Conservation (phyloP, 2,329 filamentous ascomycete species). For the Claviceps humidiphila region DNA sequence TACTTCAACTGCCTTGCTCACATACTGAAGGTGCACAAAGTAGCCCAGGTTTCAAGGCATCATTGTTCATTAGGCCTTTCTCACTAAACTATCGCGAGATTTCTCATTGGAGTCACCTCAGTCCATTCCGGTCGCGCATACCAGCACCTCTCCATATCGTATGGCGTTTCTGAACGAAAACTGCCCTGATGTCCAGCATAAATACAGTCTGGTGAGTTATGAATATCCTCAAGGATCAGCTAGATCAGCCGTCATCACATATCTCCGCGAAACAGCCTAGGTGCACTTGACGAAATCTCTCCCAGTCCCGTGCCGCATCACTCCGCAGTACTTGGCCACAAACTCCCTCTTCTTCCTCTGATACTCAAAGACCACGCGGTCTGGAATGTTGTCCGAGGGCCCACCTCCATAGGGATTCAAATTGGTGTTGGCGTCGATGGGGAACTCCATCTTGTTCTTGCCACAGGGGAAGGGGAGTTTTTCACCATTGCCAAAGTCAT, state of each 20-base stretch:
- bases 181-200: background rate
- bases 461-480: background rate
- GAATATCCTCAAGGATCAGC: no score
- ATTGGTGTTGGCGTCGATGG: background rate
- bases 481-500: background rate
- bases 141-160: no score
- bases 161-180: background rate
- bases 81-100: no score
- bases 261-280: background rate
- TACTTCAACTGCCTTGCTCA: background rate
- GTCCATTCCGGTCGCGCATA: no score
- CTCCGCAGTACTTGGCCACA: background rate
- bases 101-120: no score
- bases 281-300: slow-evolving; percentile 5
- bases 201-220: background rate
- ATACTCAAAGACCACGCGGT: slow-evolving; percentile 1
- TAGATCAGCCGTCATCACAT: background rate
- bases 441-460: slow-evolving; percentile 1
- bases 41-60: no score
- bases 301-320: background rate
- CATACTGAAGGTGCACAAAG: no score
- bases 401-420: background rate
- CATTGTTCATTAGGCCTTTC: no score
- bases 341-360: background rate
- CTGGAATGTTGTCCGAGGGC: background rate